Base-by-base conservation (phyloP, 129 eudicot genomes). In the Escallonia herrerae region DNA sequence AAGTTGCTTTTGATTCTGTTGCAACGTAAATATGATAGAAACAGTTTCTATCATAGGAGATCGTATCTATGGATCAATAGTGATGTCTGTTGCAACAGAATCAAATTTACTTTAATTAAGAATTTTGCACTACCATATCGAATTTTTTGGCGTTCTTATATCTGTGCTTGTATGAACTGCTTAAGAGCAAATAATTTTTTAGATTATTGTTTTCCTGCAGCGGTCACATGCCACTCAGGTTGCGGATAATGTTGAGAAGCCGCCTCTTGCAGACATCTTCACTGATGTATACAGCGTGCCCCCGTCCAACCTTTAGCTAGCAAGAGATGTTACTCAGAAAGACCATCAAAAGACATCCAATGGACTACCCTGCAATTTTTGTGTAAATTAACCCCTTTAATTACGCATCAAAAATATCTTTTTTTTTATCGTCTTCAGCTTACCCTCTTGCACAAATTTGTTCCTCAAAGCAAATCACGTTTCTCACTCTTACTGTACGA, bases 231-330 rank as follows among this genome's bases (percentile, higher is more conserved):
- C 89, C 43, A 88, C 85, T 74, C 89, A 85, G 79, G 82, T 71
- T 51, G 98, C 98, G 50, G 91, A 85, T 68, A 72, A 71, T 43
- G 60, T 54, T 1, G 87, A 83, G 56, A 93, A 88, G 65, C 95
- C 89, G 44, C 83, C 85, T 0, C 49, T 88, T 38, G 57, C 52
- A 8, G 98, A 85, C 48, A 59, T 93, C 52, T 93, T 93, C 56
- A 74, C 63, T 6, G 98, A 91, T 14, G 98, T 91, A 45, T 88
- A 87, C 43, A 89, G 87, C 49, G 72, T 66, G 50, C 76, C 43
- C 12, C 86, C 91, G 6, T 58, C 81, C 59, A 88, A 88, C 72
- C 96, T 91, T 91, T 15, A 43, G 8, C 1, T 87, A 85, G 65
- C 98, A 91, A 57, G 96, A 85, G 75, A 60, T 38, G 15, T 60